Conservation (phyloP, 2,329 filamentous ascomycete species). For the Exserohilum turcica region DNA sequence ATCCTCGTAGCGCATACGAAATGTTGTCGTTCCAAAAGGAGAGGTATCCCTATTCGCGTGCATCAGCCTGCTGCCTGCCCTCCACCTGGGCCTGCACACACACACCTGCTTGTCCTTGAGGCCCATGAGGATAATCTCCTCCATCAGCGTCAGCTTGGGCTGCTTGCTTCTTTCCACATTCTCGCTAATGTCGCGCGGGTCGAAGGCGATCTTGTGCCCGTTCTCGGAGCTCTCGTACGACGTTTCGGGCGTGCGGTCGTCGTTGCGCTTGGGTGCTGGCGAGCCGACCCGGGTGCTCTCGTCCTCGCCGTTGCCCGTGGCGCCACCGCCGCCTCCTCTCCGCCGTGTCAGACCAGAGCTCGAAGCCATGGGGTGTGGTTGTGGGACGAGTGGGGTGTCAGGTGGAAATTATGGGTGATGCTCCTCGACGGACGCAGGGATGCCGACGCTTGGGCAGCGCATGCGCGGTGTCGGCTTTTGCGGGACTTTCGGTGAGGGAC, state of each 20-base stretch:
- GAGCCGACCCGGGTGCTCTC: constrained; percentile 70
- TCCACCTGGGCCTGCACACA: constrained; percentile 17
- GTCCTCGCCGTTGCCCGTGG: constrained; percentile 63
- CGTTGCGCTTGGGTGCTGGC: constrained; percentile 67
- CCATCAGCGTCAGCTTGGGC: constrained; percentile 98
- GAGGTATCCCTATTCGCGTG: constrained; percentile 75
- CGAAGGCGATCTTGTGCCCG: constrained; percentile 97
- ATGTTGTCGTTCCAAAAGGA: constrained; percentile 99
- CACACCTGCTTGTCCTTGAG: constrained; percentile 97
- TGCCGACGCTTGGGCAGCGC: constrained; percentile 41
- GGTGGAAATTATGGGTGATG: constrained; percentile 40
- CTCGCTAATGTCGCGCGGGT: constrained; percentile 96
- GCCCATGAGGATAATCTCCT: constrained; percentile 92
- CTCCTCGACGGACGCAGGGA: constrained; percentile 43
- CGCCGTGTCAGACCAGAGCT: constrained; percentile 75
- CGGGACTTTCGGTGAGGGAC: constrained; percentile 18
- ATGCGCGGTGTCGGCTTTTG: constrained; percentile 30
- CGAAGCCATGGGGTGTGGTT: constrained; percentile 61
- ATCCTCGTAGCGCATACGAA: constrained; percentile 94
- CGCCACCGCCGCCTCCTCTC: constrained; percentile 67
- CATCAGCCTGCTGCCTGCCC: constrained; percentile 25
- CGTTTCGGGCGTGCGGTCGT: constrained; percentile 68
- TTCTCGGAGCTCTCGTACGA: constrained; percentile 91
- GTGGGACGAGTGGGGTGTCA: constrained; percentile 36
- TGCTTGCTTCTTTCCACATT: constrained; percentile 95